phyloP scores from a whole-genome alignment of 2,329 filamentous ascomycete species.

The Bipolaris bicolor region DNA sequence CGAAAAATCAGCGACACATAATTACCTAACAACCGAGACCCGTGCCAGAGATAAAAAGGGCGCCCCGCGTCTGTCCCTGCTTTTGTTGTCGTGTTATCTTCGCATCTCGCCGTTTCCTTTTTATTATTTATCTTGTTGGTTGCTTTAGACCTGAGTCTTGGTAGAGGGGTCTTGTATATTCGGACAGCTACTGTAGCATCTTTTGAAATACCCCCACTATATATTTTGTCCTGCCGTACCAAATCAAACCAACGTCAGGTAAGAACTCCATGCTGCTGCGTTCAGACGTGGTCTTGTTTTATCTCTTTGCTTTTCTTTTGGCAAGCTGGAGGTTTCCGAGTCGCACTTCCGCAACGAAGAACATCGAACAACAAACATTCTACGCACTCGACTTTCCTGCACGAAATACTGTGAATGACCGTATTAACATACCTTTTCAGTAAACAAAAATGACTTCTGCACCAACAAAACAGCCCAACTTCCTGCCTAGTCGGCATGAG shows the following conservation, averaged over 20 bases:
- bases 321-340: not conserved
- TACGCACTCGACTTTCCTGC: not conserved
- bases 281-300: not conserved
- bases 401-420: not conserved
- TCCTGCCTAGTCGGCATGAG: conserved; percentile 78
- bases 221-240: not conserved
- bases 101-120: not conserved
- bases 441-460: conserved; percentile 58
- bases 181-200: not conserved
- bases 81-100: conserved; percentile 6
- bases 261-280: not conserved
- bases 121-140: no score
- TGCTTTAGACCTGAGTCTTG: not conserved
- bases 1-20: conserved; percentile 30
- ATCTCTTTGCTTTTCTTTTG: not conserved
- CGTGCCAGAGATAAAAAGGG: conserved; percentile 36
- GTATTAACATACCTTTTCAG: conserved; percentile 7
- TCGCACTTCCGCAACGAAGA: conserved; percentile 3
- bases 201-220: not conserved
- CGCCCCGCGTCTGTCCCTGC: conserved; percentile 23
- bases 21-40: conserved; percentile 47
- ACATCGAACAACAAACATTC: conserved; percentile 5
- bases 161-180: not conserved
- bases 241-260: not conserved
- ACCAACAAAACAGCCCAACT: conserved; percentile 69